Evolutionary conservation across 1,284 basidiomycete species (phyloP).

Genomic region (Xerocomus amazonicus): DNA sequence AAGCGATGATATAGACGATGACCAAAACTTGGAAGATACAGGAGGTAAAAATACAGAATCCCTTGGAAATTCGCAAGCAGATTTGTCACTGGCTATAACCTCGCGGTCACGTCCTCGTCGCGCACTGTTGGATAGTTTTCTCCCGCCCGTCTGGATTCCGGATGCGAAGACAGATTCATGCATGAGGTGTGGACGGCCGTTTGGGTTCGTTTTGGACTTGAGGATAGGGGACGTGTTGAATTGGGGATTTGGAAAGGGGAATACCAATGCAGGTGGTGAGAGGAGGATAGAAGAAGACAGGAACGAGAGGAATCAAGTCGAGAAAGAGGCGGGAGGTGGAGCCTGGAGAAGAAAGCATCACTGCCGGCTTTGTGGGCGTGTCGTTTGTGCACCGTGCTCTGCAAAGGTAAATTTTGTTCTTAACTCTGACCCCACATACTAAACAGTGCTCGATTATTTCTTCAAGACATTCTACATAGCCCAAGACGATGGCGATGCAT

Average conservation of each 20-base stretch:
- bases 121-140: conserved; percentile 70
- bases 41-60: conserved; percentile 15
- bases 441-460: background rate
- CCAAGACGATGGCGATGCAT: conserved; percentile 42
- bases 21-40: conserved; percentile 16
- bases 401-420: conserved; percentile 50
- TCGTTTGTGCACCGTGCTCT: conserved; percentile 85
- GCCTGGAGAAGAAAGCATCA: conserved; percentile 78
- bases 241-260: conserved; percentile 25
- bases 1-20: conserved; percentile 13
- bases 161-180: conserved; percentile 78
- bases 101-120: conserved; percentile 17
- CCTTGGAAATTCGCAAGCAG: conserved; percentile 8
- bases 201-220: conserved; percentile 57
- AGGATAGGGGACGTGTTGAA: conserved; percentile 28
- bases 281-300: conserved; percentile 11
- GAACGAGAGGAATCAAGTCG: conserved; percentile 7
- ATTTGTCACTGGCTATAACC: conserved; percentile 20
- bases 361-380: conserved; percentile 84
- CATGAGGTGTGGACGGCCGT: conserved; percentile 76
- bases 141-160: conserved; percentile 90
- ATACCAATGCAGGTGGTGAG: conserved; percentile 6
- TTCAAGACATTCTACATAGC: conserved; percentile 74
- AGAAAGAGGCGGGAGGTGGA: conserved; percentile 16
- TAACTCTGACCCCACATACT: background rate